Evolutionary conservation across 805 yeast genomes (phyloP).

Genomic region (Kuraishia hungarica): DNA sequence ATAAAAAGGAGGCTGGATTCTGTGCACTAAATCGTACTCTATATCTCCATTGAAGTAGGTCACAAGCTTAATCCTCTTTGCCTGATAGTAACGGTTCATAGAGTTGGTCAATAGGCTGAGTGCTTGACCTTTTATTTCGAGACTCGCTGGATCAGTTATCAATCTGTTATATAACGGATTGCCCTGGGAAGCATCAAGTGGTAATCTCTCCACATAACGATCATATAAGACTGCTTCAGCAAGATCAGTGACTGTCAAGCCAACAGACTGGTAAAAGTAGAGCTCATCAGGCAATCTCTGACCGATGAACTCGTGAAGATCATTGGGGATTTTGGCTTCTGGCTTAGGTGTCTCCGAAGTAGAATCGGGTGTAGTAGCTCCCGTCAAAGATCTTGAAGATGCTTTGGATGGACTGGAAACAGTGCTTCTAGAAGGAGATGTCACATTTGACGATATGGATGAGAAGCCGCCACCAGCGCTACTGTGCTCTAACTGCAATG

Average conservation of each 20-base stretch:
- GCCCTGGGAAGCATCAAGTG: slow-evolving; percentile 50
- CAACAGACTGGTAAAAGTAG: slow-evolving; percentile 73
- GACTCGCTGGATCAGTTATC: slow-evolving; percentile 33
- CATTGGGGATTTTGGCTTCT: slow-evolving; percentile 53
- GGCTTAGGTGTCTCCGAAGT: slow-evolving; percentile 4
- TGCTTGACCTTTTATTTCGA: slow-evolving; percentile 49
- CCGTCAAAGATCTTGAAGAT: background rate
- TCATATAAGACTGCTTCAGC: slow-evolving; percentile 65
- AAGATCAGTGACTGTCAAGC: slow-evolving; percentile 56
- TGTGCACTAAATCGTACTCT: slow-evolving; percentile 35
- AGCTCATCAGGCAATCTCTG: slow-evolving; percentile 82
- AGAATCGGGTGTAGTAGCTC: slow-evolving; percentile 3
- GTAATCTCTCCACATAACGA: slow-evolving; percentile 49
- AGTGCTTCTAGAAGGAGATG: slow-evolving; percentile 5
- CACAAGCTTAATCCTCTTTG: slow-evolving; percentile 49
- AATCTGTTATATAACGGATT: slow-evolving; percentile 51
- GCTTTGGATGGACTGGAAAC: slow-evolving; percentile 1
- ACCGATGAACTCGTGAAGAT: slow-evolving; percentile 74
- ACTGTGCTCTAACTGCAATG: slow-evolving; percentile 25
- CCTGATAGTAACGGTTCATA: slow-evolving; percentile 80
- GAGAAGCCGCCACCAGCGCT: slow-evolving; percentile 28
- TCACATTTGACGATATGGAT: slow-evolving; percentile 5
- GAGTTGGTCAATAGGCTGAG: slow-evolving; percentile 62
- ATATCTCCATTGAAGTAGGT: slow-evolving; percentile 17
- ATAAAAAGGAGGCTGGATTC: slow-evolving; percentile 45